A percentile compares a stretch with the other conserved stretches of the same genome.
Evolutionary conservation across 306 rosid genomes (phyloP).

Genomic region (Senna tora): DNA sequence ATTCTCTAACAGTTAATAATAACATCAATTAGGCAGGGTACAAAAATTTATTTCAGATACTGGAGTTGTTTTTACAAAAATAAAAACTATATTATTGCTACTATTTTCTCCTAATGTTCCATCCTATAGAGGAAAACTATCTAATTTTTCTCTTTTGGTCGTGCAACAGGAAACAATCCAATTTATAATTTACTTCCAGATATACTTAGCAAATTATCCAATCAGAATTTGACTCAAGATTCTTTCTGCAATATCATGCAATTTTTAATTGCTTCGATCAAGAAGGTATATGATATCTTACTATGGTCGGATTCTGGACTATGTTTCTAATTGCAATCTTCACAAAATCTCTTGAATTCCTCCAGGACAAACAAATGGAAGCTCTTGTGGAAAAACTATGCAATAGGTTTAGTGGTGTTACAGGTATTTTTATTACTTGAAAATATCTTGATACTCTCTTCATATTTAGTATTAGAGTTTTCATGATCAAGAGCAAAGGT

Average conservation of each 20-base stretch:
- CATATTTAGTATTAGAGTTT: neutral
- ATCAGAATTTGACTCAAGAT: constrained; percentile 71
- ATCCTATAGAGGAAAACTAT: constrained; percentile 2
- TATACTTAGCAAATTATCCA: constrained; percentile 86
- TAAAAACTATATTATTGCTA: constrained; percentile 34
- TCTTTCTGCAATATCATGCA: constrained; percentile 95
- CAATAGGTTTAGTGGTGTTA: constrained; percentile 84
- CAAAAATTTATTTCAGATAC: neutral
- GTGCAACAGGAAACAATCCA: constrained; percentile 81
- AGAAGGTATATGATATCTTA: constrained; percentile 62
- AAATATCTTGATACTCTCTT: constrained; percentile 11
- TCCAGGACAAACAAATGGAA: constrained; percentile 95
- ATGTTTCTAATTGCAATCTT: constrained; percentile 29
- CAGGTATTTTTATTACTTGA: constrained; percentile 53
- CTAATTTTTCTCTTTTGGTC: constrained; percentile 30
- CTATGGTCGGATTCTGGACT: constrained; percentile 20
- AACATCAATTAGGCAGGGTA: neutral
- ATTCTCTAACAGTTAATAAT: neutral
- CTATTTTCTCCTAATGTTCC: constrained; percentile 20
- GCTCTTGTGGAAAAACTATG: constrained; percentile 96
- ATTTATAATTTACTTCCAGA: constrained; percentile 95
- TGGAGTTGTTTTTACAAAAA: no score
- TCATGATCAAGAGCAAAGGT: constrained; percentile 6
- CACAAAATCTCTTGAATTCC: constrained; percentile 39
- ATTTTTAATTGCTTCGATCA: constrained; percentile 88